A percentile compares a stretch with the other conserved stretches of the same genome.
Conservation (phyloP, 495 filamentous ascomycete genomes). For the Podospora appendiculata region DNA sequence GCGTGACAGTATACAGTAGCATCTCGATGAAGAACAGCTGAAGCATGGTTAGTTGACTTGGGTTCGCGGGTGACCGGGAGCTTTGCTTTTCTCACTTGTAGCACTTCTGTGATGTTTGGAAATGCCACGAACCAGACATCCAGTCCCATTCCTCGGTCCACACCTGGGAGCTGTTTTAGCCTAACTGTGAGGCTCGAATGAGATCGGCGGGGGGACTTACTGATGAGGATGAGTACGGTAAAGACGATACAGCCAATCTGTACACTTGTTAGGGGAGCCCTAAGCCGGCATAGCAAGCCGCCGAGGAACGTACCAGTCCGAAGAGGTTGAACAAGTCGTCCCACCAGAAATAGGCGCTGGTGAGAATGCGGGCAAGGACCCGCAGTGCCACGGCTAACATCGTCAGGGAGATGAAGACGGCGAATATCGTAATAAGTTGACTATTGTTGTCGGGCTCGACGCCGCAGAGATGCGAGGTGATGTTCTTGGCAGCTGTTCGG, state of each 20-base stretch:
- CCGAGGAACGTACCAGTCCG: slow-evolving; percentile 8
- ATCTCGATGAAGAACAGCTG: slow-evolving; percentile 19
- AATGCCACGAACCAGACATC: slow-evolving; percentile 42
- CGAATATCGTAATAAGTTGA: slow-evolving; percentile 8
- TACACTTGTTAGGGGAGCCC: neutral
- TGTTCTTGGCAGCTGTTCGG: slow-evolving; percentile 14
- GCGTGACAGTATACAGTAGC: slow-evolving; percentile 30
- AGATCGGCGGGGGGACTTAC: neutral
- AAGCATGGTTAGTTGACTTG: neutral
- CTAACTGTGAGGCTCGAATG: neutral
- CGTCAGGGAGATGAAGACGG: slow-evolving; percentile 16
- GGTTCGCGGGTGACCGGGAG: neutral
- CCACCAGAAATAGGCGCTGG: slow-evolving; percentile 26
- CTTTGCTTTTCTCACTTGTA: slow-evolving; percentile 1
- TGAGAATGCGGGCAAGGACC: slow-evolving; percentile 18
- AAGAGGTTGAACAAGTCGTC: slow-evolving; percentile 24
- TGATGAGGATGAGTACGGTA: slow-evolving; percentile 7
- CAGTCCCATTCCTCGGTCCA: slow-evolving; percentile 26
- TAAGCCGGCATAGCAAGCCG: neutral
- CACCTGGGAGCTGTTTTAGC: slow-evolving; percentile 15
- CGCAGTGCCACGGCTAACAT: slow-evolving; percentile 16
- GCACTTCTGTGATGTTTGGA: slow-evolving; percentile 32
- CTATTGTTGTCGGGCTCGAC: neutral
- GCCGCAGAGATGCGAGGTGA: slow-evolving; percentile 10
- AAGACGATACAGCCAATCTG: slow-evolving; percentile 11